Evolutionary conservation across 306 rosid genomes (phyloP), one percentile per base, ranked within the genome.

Genomic region (Gillenia trifoliata): DNA sequence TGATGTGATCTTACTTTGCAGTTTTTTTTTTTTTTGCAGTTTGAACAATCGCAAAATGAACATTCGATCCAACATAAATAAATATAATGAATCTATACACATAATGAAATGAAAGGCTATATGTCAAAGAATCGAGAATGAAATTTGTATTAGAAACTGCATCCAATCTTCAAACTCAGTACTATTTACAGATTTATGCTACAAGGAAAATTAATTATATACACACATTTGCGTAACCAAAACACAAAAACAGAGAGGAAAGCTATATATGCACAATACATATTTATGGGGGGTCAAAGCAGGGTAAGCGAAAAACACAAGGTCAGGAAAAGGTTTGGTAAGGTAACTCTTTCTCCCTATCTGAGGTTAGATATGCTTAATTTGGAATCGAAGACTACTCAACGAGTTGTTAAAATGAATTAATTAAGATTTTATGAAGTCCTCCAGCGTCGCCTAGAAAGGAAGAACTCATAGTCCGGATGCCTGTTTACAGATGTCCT

Each of bases 401-500:
- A 17, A 78, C 20, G 52, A 71, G 52, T 71, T 54, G 67, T 54
- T 36, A 64, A 52, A 68, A 54, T 55, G 31, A 64, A 11, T 55
- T 31, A 22, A 6, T 52, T 9, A 54, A 33, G 33, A 10, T 57
- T 55, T 25, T 62, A 28, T 9, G 12, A 57, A 57, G 77, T 70
- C 87, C 86, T 80, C 75, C 79, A 86, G 50, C 83, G 83, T 65
- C 80, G 83, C 80, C 96, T 84, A 30, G 94, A 88, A 83, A 82
- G 68, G 86, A 90, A 92, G 84, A 90, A 92, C 76, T 92, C 96
- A 34, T 79, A 88, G 78, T 92, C 96, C 10, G 89, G 92, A 68
- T 92, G 98, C 64, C 64, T 84, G 80, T 86, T 90, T 77, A 78
- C 83, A 28, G 88, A 70, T 65, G 77, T 73, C 65, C 40, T 52